Evolutionary conservation across 23 red algal species (phyloP).

Genomic region (Gracilaria domingensis): DNA sequence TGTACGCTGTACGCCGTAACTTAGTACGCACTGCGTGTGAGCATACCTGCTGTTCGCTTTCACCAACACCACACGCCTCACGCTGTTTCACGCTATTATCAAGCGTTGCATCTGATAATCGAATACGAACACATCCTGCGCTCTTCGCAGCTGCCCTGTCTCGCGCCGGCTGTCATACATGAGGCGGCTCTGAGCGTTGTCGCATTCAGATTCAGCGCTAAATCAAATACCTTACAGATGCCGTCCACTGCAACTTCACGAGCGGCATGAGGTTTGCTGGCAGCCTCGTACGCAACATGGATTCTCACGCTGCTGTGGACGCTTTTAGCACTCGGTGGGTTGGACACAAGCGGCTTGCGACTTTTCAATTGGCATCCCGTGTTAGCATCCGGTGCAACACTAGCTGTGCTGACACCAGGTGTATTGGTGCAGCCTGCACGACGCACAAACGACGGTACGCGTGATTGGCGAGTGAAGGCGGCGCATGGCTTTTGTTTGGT

Average conservation of each 20-base stretch:
- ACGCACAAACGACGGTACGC: not conserved
- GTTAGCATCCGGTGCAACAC: not conserved
- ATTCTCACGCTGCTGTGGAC: slow-evolving; percentile 28
- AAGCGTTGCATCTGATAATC: not conserved
- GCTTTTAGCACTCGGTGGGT: slow-evolving; percentile 10
- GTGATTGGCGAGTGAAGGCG: slow-evolving; percentile 10
- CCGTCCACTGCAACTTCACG: not conserved
- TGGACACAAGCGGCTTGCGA: slow-evolving; percentile 6
- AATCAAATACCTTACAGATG: not conserved
- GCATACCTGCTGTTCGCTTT: slow-evolving; percentile 4
- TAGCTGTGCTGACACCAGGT: slow-evolving; percentile 7
- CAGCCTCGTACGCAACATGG: slow-evolving; percentile 5
- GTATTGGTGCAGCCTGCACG: slow-evolving; percentile 3
- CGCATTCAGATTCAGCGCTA: not conserved
- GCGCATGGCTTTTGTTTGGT: slow-evolving; percentile 21
- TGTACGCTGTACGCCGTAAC: too few relatives aligned
- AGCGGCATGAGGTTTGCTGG: not conserved
- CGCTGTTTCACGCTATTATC: not conserved
- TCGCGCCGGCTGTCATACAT: not conserved
- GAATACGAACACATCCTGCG: too few relatives aligned
- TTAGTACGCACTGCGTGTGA: not conserved
- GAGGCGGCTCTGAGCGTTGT: not conserved
- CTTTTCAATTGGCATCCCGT: slow-evolving; percentile 63
- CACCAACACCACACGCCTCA: not conserved
- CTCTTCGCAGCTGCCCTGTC: too few relatives aligned